A percentile compares a stretch with the other conserved stretches of the same genome.
Evolutionary conservation across 2,329 filamentous ascomycete genomes (phyloP).

Genomic region (Elsinoe ampelina): DNA sequence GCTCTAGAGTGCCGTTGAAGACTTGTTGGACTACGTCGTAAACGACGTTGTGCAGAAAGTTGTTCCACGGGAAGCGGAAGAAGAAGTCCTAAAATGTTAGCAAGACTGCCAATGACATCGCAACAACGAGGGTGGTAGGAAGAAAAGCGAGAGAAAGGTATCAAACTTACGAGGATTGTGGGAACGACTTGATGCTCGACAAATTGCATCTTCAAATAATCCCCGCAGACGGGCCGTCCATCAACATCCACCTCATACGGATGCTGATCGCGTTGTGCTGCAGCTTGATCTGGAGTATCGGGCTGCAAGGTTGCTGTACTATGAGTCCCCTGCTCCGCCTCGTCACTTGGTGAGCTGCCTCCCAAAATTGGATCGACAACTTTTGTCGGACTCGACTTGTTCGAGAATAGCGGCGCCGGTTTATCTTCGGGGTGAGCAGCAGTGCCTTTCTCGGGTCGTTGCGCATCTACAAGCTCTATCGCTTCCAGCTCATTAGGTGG

Average conservation of each 20-base stretch:
- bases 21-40: slow-evolving; percentile 99
- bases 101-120: background rate
- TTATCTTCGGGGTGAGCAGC: slow-evolving; percentile 51
- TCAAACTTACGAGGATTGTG: slow-evolving; percentile 70
- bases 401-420: slow-evolving; percentile 56
- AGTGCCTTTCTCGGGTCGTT: background rate
- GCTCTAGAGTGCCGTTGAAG: slow-evolving; percentile 96
- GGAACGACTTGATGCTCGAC: slow-evolving; percentile 90
- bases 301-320: slow-evolving; percentile 18
- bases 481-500: background rate
- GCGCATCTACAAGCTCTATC: background rate
- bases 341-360: slow-evolving; percentile 10
- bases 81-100: slow-evolving; percentile 69
- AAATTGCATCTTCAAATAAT: slow-evolving; percentile 92
- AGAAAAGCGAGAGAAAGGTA: background rate
- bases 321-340: slow-evolving; percentile 15
- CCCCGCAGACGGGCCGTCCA: slow-evolving; percentile 75
- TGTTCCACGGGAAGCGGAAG: slow-evolving; percentile 98
- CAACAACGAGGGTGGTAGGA: background rate
- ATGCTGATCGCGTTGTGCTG: slow-evolving; percentile 12
- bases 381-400: slow-evolving; percentile 26
- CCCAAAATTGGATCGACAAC: slow-evolving; percentile 9
- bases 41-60: slow-evolving; percentile 97
- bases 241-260: slow-evolving; percentile 50
- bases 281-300: slow-evolving; percentile 7